A percentile compares a stretch with the other conserved stretches of the same genome.
These are phyloP conservation scores for Skeletonema grethae DNA, from an alignment of 108 stramenopile genomes.

Conservation along the genomic window DNA sequence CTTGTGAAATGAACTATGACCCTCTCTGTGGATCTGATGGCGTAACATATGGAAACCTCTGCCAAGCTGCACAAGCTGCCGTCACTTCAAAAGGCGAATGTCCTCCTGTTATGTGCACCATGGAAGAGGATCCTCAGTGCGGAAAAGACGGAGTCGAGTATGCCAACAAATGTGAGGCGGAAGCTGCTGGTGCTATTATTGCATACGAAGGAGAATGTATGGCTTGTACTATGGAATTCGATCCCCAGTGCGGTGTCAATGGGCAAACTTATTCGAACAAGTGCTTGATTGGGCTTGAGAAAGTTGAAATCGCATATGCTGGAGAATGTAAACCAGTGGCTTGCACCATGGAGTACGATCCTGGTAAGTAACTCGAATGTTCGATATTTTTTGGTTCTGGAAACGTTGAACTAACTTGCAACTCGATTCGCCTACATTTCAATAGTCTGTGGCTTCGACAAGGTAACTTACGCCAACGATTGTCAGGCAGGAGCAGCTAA, in stretches of 20 bases:
- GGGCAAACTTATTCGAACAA: not conserved
- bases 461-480: not conserved
- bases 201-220: not conserved
- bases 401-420: not conserved
- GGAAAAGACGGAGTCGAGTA: not conserved
- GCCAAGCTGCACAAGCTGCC: not conserved
- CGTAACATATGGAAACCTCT: not conserved
- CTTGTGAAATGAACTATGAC: not conserved
- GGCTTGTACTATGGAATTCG: not conserved
- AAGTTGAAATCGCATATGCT: not conserved
- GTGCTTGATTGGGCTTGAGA: not conserved
- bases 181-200: not conserved
- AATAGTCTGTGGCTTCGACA: not conserved
- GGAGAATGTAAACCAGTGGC: not conserved
- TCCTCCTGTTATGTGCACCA: not conserved
- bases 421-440: not conserved
- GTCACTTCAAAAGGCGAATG: not conserved
- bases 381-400: not conserved
- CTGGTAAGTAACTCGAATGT: not conserved
- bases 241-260: not conserved
- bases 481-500: not conserved
- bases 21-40: constrained; percentile 6
- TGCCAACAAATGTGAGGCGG: not conserved
- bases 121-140: not conserved
- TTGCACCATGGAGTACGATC: not conserved